Evolutionary conservation across 108 stramenopile genomes (phyloP).

Genomic region (Licmophora abbreviata): DNA sequence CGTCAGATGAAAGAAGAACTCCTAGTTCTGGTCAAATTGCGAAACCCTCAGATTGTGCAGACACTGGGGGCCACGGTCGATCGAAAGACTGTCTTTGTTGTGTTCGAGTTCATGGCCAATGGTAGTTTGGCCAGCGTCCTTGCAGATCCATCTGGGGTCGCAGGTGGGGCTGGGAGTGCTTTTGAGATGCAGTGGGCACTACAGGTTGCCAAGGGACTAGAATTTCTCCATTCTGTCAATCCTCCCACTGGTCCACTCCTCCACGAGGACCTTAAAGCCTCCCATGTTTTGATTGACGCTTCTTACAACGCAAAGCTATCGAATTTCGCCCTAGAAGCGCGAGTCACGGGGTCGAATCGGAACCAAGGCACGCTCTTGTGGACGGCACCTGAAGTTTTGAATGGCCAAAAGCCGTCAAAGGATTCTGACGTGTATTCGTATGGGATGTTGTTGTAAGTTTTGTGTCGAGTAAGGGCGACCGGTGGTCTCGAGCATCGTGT

Average conservation of each 20-base stretch:
- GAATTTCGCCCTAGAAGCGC: constrained; percentile 41
- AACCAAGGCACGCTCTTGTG: constrained; percentile 80
- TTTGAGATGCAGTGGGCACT: constrained; percentile 1
- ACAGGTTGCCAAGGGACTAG: constrained; percentile 36
- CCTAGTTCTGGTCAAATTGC: background rate
- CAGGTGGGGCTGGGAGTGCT: background rate
- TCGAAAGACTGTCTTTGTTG: background rate
- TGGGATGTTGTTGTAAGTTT: constrained; percentile 11
- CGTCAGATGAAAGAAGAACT: background rate
- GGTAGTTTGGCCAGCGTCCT: background rate
- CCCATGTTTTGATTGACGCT: constrained; percentile 52
- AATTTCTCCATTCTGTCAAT: constrained; percentile 43
- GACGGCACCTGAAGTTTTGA: constrained; percentile 87
- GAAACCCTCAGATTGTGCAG: background rate
- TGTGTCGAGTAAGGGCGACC: no score
- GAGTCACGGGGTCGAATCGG: constrained; percentile 22
- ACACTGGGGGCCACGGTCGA: background rate
- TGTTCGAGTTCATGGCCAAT: background rate
- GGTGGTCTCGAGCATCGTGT: no score
- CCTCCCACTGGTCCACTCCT: constrained; percentile 24
- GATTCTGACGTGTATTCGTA: constrained; percentile 40
- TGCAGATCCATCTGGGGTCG: background rate
- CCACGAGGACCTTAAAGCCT: constrained; percentile 40
- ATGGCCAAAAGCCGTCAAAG: constrained; percentile 28
- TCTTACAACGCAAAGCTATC: constrained; percentile 46